Evolutionary conservation across 768 basidiomycete genomes (phyloP), one percentile per base, ranked within the genome.

Genomic region (Panaeolus papilionaceus): DNA sequence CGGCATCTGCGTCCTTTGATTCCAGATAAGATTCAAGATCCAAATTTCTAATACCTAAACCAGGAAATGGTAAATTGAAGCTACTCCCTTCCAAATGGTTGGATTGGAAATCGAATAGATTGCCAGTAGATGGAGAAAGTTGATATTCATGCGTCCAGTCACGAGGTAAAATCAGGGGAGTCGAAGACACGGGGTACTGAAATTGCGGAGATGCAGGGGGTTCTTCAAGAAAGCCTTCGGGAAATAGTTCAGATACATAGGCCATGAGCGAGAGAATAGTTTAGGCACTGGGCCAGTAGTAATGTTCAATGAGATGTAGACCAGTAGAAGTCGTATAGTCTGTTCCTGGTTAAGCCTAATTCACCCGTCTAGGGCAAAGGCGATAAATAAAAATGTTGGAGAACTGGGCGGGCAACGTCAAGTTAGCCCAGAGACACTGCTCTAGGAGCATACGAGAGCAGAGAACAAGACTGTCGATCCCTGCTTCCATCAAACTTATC

Each of bases 41-140:
- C 8, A 74, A 33, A 62, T 74, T 76, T 20, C 71, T 69, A 63
- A 80, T 77, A 8, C 79, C 79, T 44, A 80, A 73, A 18, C 78
- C 76, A 61, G 76, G 67, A 16, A 75, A 74, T 61, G 75, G 64
- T 18, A 68, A 68, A 14, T 67, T 66, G 33, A 65, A 58, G 45
- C 44, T 54, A 66, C 66, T 61, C 23, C 63, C 63, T 54, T 75
- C 71, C 58, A 73, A 67, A 71, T 80, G 72, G 67, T 81, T 83
- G 42, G 82, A 80, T 67, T 81, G 80, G 66, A 79, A 80, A 49
- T 73, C 73, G 39, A 70, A 62, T 62, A 65, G 69, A 63, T 71
- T 18, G 40, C 68, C 66, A 26, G 67, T 66, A 28, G 66, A 68
- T 65, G 68, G 51, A 64, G 65, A 62, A 62, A 66, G 62, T 45